Conservation (phyloP, 2,329 filamentous ascomycete genomes). For the Trichophyton mentagrophytes region DNA sequence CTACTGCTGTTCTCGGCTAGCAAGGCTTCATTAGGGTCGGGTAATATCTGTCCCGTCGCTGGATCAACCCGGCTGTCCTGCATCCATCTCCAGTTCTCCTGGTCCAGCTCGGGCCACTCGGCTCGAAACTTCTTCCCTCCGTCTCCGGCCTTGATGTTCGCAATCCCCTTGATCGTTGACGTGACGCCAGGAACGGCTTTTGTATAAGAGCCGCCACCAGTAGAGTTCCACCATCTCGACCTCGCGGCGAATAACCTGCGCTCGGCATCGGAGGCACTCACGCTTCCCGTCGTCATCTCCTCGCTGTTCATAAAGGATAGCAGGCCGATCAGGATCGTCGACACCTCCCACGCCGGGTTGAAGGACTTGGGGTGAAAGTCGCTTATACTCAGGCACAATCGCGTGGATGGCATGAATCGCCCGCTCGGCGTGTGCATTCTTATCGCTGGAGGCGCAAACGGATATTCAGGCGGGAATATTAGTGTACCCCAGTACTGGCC, state of each 20-base stretch:
- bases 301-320: slow-evolving; percentile 97
- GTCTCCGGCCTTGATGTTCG: slow-evolving; percentile 73
- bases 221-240: slow-evolving; percentile 93
- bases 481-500: slow-evolving; percentile 98
- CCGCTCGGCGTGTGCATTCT: slow-evolving; percentile 97
- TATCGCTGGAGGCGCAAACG: slow-evolving; percentile 91
- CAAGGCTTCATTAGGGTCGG: slow-evolving; percentile 40
- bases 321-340: slow-evolving; percentile 86
- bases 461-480: slow-evolving; percentile 90
- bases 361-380: slow-evolving; percentile 98
- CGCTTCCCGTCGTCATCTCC: slow-evolving; percentile 92
- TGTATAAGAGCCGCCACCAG: slow-evolving; percentile 64
- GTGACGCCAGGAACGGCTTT: slow-evolving; percentile 39
- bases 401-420: slow-evolving; percentile 82
- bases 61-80: slow-evolving; percentile 66
- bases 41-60: slow-evolving; percentile 53
- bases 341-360: slow-evolving; percentile 97
- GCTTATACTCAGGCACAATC: slow-evolving; percentile 87
- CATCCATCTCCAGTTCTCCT: slow-evolving; percentile 89
- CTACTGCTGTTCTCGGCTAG: slow-evolving; percentile 15
- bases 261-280: slow-evolving; percentile 64
- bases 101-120: slow-evolving; percentile 82
- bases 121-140: slow-evolving; percentile 78
- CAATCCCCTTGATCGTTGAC: slow-evolving; percentile 54
- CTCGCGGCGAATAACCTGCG: slow-evolving; percentile 63